Base-by-base conservation (phyloP, 2,329 filamentous ascomycete species). In the Penicillium sumatraense region DNA sequence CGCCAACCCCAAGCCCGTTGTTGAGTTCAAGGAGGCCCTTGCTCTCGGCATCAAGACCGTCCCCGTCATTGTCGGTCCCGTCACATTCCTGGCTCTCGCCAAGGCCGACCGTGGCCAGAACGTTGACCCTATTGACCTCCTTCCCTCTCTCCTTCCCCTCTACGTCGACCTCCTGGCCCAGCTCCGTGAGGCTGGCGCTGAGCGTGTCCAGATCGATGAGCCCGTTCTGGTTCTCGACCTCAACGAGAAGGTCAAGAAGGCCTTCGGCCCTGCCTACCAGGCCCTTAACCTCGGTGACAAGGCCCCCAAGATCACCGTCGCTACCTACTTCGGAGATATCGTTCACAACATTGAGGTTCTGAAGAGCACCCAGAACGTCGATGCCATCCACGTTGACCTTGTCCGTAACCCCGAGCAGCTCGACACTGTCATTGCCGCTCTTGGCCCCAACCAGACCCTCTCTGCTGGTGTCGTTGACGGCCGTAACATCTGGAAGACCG, bases 401-500 rank as follows among this genome's bases (percentile, higher is more conserved):
- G 95, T 98, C 79, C 92, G 95, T 77, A 93, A 97, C 86, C 95
- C 95, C 53, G 93, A 98, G 85, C 95, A 99, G 84, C 89, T 99
- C 63, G 87, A 95, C 60, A 86, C 89, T 65, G 91, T 99, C 71
- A 78, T 91, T 68, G 83, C 82, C 72, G 88, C 92, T 71, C 87
- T 99, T 64, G 92, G 91, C 76, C 80, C 91, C 75, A 91, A 92
- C 77, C 96, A 96, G 75, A 80, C 92, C 68, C 88, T 99, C 65
- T 99, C 95, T 65, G 89, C 88, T 64, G 95, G 95, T 91, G 90
- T 99, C 69, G 95, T 99, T 66, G 93, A 99, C 71, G 95, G 95
- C 72, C 92, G 95, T 73, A 99, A 99, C 86, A 98, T 99, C 85
- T 99, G 95, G 95, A 99, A 99, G 90, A 97, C 92, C 81, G 96